Percentiles rank a stretch among this genome's conserved stretches.
These are phyloP conservation scores for Barbarea vulgaris DNA, from an alignment of 345 rosid species.

Conservation along the genomic window DNA sequence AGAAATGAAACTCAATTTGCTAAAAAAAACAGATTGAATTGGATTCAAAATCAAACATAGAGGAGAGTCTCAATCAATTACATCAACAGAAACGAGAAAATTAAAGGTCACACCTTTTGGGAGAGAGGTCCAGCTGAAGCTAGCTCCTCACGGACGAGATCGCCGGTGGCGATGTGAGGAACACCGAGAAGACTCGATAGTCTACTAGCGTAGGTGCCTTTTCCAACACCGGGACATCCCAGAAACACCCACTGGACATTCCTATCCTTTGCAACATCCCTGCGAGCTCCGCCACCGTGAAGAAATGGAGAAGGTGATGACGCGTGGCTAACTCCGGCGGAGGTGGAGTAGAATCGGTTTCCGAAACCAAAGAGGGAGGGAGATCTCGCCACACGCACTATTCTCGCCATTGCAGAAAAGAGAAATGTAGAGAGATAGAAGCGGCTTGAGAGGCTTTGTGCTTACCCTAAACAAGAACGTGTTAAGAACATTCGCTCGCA, in stretches of 20 bases:
- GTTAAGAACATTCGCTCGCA: not conserved
- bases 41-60: not conserved
- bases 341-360: constrained; percentile 36
- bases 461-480: constrained; percentile 27
- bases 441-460: constrained; percentile 23
- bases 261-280: constrained; percentile 52
- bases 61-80: not conserved
- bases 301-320: constrained; percentile 27
- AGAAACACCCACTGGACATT: constrained; percentile 94
- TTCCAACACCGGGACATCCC: constrained; percentile 95
- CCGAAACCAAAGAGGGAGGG: constrained; percentile 36
- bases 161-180: constrained; percentile 97
- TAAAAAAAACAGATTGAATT: not conserved
- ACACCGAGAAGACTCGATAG: constrained; percentile 79
- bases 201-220: constrained; percentile 97
- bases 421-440: constrained; percentile 18
- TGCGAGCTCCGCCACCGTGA: constrained; percentile 37
- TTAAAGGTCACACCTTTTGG: constrained; percentile 49
- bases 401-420: constrained; percentile 52
- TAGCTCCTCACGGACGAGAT: constrained; percentile 92
- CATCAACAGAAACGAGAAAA: not conserved
- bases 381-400: constrained; percentile 50
- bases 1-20: not conserved
- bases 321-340: constrained; percentile 28
- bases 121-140: constrained; percentile 78